phyloP scores from a whole-genome alignment of 2,329 filamentous ascomycete species.

The Pyrenophora teres region DNA sequence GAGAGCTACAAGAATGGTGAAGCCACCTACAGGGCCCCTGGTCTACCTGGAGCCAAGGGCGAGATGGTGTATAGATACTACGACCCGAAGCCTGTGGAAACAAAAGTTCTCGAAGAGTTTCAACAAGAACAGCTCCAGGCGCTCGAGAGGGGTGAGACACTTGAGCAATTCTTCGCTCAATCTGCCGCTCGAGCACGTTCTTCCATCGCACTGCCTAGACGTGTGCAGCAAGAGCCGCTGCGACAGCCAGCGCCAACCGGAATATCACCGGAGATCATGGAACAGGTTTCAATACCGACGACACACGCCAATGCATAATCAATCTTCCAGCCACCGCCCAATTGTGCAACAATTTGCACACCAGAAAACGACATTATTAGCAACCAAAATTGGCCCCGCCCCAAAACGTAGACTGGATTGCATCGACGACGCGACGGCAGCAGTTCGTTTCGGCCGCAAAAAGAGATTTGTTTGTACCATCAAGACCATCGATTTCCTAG shows the following conservation, averaged over 20 bases:
- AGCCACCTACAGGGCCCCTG: conserved; percentile 62
- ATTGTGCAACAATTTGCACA: not conserved
- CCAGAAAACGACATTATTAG: not conserved
- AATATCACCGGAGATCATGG: not conserved
- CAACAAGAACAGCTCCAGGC: conserved; percentile 14
- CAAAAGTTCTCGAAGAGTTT: conserved; percentile 13
- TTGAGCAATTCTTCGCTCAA: conserved; percentile 13
- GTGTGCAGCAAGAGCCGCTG: not conserved
- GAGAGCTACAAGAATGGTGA: conserved; percentile 62
- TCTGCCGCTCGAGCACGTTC: not conserved
- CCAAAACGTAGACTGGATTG: not conserved
- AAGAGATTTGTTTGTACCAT: not conserved
- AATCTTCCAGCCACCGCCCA: not conserved
- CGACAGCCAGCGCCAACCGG: conserved; percentile 1
- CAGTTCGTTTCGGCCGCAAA: too few relatives aligned
- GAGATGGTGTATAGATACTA: conserved; percentile 59
- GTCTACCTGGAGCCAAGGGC: conserved; percentile 51
- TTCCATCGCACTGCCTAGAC: not conserved
- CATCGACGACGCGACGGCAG: not conserved
- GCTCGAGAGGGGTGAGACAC: conserved; percentile 13
- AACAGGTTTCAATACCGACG: not conserved
- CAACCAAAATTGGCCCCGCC: too few relatives aligned
- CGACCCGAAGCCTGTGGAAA: conserved; percentile 51
- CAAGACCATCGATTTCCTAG: too few relatives aligned
- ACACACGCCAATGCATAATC: not conserved